Evolutionary conservation across 2,329 filamentous ascomycete species (phyloP).

Genomic region (Cordyceps javanica): DNA sequence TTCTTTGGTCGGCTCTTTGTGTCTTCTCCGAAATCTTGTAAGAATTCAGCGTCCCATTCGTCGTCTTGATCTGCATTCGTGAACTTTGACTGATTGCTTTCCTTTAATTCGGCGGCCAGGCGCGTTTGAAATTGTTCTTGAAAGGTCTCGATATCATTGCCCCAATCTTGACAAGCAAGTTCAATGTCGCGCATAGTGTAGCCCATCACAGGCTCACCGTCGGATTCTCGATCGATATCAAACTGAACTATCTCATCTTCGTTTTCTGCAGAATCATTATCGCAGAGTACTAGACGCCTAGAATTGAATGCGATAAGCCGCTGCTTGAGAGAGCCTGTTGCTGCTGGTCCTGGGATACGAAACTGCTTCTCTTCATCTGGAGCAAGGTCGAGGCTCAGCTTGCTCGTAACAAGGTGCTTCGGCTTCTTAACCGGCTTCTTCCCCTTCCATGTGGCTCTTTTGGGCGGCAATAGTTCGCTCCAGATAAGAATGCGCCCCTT

Average conservation of each 20-base stretch:
- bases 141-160: slow-evolving; percentile 51
- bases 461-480: slow-evolving; percentile 75
- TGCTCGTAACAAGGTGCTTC: slow-evolving; percentile 77
- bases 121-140: slow-evolving; percentile 30
- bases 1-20: slow-evolving; percentile 54
- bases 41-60: slow-evolving; percentile 59
- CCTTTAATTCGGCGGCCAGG: slow-evolving; percentile 26
- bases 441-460: slow-evolving; percentile 69
- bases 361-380: slow-evolving; percentile 84
- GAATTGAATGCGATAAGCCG: slow-evolving; percentile 47
- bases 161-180: slow-evolving; percentile 83
- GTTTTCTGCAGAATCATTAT: slow-evolving; percentile 30
- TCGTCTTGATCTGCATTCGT: slow-evolving; percentile 41
- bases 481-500: slow-evolving; percentile 70
- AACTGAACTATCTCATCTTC: slow-evolving; percentile 35
- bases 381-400: slow-evolving; percentile 80
- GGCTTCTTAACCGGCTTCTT: slow-evolving; percentile 75
- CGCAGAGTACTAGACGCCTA: slow-evolving; percentile 41
- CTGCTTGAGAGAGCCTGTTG: slow-evolving; percentile 45
- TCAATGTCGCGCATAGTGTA: slow-evolving; percentile 75
- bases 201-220: slow-evolving; percentile 64
- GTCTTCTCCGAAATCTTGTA: slow-evolving; percentile 42
- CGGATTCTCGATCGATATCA: slow-evolving; percentile 45
- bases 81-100: slow-evolving; percentile 26
- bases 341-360: slow-evolving; percentile 59